phyloP scores from a whole-genome alignment of 768 basidiomycete genomes.

The Amanita brunnescens region DNA sequence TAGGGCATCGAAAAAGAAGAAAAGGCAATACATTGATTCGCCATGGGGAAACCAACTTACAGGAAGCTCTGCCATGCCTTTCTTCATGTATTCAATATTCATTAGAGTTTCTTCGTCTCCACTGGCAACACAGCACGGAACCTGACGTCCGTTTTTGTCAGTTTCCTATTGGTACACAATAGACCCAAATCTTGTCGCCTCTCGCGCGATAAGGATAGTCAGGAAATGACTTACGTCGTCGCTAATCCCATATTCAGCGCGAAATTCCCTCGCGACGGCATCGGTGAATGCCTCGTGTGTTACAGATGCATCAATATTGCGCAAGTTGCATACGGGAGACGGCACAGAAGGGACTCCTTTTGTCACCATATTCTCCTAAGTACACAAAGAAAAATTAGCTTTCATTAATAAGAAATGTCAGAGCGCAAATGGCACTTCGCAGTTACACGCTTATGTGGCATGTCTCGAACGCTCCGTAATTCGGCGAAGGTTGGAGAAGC shows the following conservation, averaged over 20 bases:
- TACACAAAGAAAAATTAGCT: neutral
- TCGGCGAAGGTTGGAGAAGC: neutral
- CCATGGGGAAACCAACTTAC: slow-evolving; percentile 28
- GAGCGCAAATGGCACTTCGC: neutral
- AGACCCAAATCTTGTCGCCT: neutral
- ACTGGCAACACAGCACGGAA: neutral
- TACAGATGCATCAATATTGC: slow-evolving; percentile 37
- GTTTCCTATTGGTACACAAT: neutral
- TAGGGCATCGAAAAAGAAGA: neutral
- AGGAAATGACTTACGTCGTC: slow-evolving; percentile 19
- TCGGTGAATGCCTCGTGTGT: slow-evolving; percentile 64
- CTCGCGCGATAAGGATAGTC: slow-evolving; percentile 20
- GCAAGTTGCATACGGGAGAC: slow-evolving; percentile 85
- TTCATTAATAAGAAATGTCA: neutral
- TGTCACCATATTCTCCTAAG: slow-evolving; percentile 69
- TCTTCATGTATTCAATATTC: slow-evolving; percentile 49
- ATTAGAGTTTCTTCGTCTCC: slow-evolving; percentile 24
- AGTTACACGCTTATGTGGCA: neutral
- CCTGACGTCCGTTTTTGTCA: neutral
- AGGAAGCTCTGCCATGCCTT: slow-evolving; percentile 66
- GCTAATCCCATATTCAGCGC: slow-evolving; percentile 39
- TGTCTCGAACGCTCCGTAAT: neutral
- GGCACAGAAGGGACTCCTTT: slow-evolving; percentile 87
- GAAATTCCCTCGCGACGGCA: slow-evolving; percentile 65
- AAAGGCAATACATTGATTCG: neutral